Base-by-base conservation (phyloP, 768 basidiomycete species). In the Boletus rubescentipes region DNA sequence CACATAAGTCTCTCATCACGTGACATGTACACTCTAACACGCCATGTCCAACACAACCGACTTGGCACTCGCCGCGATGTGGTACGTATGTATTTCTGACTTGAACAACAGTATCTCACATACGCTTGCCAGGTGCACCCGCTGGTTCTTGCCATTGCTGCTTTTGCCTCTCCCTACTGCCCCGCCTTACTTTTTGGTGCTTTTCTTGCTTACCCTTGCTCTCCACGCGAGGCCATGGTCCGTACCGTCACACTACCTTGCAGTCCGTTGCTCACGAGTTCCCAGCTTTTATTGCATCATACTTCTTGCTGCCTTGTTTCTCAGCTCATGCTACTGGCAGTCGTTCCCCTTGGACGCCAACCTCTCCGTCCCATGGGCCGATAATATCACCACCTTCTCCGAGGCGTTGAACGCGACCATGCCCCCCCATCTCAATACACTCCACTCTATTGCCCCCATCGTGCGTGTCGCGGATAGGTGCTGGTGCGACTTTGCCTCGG, bases 241-340 rank as follows among this genome's bases (percentile, higher is more conserved):
- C 61, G 85, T 75, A 41, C 46, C 40, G 11, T 26, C 35, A 35
- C 39, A 20, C 20, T 46, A 12, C 20, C 20, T 35, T 9, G 38
- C 8, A n/a, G 37, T 7, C 9, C 37, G 36, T 18, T 32, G n/a
- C 54, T 59, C 41, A 69, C 53, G 16, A 23, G 8, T 52, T 7
- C 42, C 2, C 54, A 93, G 91, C 63, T 91, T 92, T 68, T 93
- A 93, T 68, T 93, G 91, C 76, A 86, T 93, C 50, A 77, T 91
- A 21, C 79, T 93, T 20, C 82, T 93, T 14, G 79, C 83, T 0
- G 87, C 91, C n/a, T 79, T 93, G 45, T 93, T 91, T 67, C 77
- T 91, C 55, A 89, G 91, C 15, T 89, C 91, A 16, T 93, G 91
- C 68, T 92, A 92, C 71, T 93, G 91, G 91, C 88, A 89, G 57